These are phyloP conservation scores for Pseudonectria foliicola DNA, from an alignment of 2,329 filamentous ascomycete species.

Conservation along the genomic window DNA sequence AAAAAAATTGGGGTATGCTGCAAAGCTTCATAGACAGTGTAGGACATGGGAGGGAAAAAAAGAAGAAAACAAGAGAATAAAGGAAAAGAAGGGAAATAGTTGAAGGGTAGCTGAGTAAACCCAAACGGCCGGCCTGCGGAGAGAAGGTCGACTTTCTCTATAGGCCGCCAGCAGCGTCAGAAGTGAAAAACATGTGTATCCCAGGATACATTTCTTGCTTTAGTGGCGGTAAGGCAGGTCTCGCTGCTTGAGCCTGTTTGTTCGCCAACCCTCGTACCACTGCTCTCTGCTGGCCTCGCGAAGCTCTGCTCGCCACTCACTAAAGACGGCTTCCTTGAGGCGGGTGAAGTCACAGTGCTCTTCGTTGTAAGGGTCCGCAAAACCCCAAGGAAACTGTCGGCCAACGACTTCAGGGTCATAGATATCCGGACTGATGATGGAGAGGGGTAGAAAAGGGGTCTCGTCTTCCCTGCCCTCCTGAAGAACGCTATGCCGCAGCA, in stretches of 20 bases:
- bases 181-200: slow-evolving; percentile 1
- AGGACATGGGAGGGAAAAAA: slow-evolving; percentile 16
- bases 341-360: slow-evolving; percentile 91
- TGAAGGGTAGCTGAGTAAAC: neutral
- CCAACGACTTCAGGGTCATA: slow-evolving; percentile 77
- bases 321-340: slow-evolving; percentile 87
- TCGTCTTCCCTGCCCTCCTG: slow-evolving; percentile 44
- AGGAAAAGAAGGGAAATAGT: slow-evolving; percentile 5
- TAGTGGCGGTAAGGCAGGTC: slow-evolving; percentile 32
- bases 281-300: slow-evolving; percentile 84
- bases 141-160: too few relatives aligned
- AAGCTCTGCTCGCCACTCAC: slow-evolving; percentile 85
- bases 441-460: slow-evolving; percentile 73
- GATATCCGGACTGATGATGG: slow-evolving; percentile 86
- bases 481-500: slow-evolving; percentile 38
- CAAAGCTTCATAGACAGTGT: slow-evolving; percentile 22
- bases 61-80: slow-evolving; percentile 13
- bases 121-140: too few relatives aligned
- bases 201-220: slow-evolving; percentile 16
- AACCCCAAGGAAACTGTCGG: slow-evolving; percentile 91
- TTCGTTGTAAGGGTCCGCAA: slow-evolving; percentile 85
- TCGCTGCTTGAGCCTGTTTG: slow-evolving; percentile 53
- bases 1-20: slow-evolving; percentile 30
- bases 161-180: too few relatives aligned
- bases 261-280: slow-evolving; percentile 97